Base-by-base conservation (phyloP, 163 green algal species). In the Chlamydomonas reinhardtii region DNA sequence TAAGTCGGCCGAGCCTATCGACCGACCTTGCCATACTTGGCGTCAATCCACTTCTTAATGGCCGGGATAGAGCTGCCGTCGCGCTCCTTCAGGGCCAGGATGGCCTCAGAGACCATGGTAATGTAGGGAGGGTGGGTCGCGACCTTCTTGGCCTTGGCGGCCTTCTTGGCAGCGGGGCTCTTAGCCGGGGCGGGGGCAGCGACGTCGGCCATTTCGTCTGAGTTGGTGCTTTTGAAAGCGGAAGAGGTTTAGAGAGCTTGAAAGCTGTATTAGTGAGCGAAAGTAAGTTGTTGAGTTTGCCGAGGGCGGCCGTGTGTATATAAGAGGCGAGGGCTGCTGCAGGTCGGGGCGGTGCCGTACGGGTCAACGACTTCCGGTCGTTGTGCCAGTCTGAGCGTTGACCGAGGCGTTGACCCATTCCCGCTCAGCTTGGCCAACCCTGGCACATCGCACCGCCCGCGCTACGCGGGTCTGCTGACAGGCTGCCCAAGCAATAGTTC, bases 11-110 rank as follows among this genome's bases (percentile, higher is more conserved):
- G 48, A 56, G 48, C 11, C 48, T n/a, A 8, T 12, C 19, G 24
- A 70, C 83, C 48, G 16, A 88, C 79, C 79, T 88, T 88, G 48
- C 74, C 74, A 62, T 86, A 84, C 76, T 90, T 88, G 34, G 54
- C 74, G 19, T 76, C 74, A 59, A 90, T 85, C 48, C 31, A 66
- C 86, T 90, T 90, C 80, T 88, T 88, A 54, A 90, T 77, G 22
- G 86, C 86, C 0, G 74, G 76, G 32, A 88, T 61, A 2, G 73
- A 85, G 68, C 37, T 75, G 73, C 86, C 86, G 39, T 77, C 39
- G 79, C 86, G 86, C 80, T 87, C 82, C 82, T 87, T 87, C 37
- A 87, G 82, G 0, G 54, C 65, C 17, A 74, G 2, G 39, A 87
- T 75, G 22, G 82, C 82, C 52, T 81, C 82, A 4, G 54, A 48